These are phyloP conservation scores for Acanthamoeba triangularis DNA, from an alignment of 208 protist genomes.

Conservation along the genomic window DNA sequence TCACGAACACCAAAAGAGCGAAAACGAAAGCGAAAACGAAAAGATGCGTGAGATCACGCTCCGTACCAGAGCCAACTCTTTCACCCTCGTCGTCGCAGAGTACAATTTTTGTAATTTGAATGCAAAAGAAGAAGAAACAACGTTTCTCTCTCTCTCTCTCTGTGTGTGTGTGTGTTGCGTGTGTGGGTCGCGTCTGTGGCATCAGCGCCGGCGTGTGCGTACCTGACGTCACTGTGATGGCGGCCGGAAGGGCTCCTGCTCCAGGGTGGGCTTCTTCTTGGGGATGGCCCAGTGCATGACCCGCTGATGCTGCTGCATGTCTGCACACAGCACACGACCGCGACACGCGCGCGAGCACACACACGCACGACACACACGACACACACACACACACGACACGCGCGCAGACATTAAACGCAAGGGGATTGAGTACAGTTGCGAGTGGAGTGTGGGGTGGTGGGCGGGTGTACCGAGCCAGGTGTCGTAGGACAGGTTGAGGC, in stretches of 20 bases:
- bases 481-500: conserved; percentile 62
- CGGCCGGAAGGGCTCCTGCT: conserved; percentile 19
- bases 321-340: background rate
- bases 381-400: background rate
- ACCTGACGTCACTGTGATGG: background rate
- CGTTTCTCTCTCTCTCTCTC: too few species aligned
- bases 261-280: conserved; percentile 67
- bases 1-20: too few species aligned
- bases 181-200: too few species aligned
- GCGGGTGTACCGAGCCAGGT: conserved; percentile 9
- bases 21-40: too few species aligned
- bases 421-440: background rate
- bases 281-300: conserved; percentile 71
- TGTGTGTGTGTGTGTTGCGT: too few species aligned
- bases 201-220: too few species aligned
- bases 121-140: too few species aligned
- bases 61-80: too few species aligned
- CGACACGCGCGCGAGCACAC: too few species aligned
- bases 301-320: conserved; percentile 54
- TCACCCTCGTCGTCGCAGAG: too few species aligned
- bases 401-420: background rate
- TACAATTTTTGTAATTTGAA: too few species aligned
- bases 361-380: background rate
- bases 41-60: too few species aligned
- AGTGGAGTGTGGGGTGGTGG: background rate